These are phyloP conservation scores for Epichloe gansuensis DNA, from an alignment of 2,329 filamentous ascomycete genomes.

Conservation along the genomic window DNA sequence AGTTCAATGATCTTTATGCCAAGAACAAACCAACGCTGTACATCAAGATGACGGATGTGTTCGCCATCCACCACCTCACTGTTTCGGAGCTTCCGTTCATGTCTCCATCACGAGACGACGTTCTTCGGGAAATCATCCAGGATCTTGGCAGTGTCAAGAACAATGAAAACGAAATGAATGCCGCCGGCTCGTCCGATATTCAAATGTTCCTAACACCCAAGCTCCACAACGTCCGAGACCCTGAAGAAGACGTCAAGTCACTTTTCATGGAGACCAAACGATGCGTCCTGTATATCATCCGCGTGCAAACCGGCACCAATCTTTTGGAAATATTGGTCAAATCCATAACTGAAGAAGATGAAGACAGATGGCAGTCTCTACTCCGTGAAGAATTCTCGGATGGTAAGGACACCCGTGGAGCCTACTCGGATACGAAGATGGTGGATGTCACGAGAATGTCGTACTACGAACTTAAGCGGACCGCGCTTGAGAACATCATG, in stretches of 20 bases:
- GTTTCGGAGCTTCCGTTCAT: constrained; percentile 66
- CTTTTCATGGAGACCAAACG: constrained; percentile 98
- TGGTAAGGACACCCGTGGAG: constrained; percentile 59
- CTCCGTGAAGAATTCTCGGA: constrained; percentile 67
- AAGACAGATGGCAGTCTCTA: constrained; percentile 73
- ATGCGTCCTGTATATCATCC: constrained; percentile 94
- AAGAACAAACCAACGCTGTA: constrained; percentile 97
- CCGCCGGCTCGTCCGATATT: constrained; percentile 77
- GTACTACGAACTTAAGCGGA: constrained; percentile 86
- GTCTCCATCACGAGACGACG: constrained; percentile 71
- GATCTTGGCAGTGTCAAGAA: constrained; percentile 93
- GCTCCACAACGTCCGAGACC: constrained; percentile 81
- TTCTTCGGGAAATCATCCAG: constrained; percentile 80
- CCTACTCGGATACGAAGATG: constrained; percentile 83
- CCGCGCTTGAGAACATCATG: constrained; percentile 87
- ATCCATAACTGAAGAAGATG: constrained; percentile 75
- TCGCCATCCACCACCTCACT: constrained; percentile 85
- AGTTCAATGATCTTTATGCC: constrained; percentile 95
- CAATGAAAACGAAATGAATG: constrained; percentile 87
- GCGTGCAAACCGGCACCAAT: constrained; percentile 81
- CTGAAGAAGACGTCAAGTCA: constrained; percentile 81
- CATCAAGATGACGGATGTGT: constrained; percentile 97
- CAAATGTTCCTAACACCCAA: constrained; percentile 84
- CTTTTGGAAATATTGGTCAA: constrained; percentile 94
- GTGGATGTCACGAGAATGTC: constrained; percentile 81